Percentiles rank a stretch among this genome's conserved stretches.
Conservation (phyloP, 768 basidiomycete genomes). For the Collybia nuda region DNA sequence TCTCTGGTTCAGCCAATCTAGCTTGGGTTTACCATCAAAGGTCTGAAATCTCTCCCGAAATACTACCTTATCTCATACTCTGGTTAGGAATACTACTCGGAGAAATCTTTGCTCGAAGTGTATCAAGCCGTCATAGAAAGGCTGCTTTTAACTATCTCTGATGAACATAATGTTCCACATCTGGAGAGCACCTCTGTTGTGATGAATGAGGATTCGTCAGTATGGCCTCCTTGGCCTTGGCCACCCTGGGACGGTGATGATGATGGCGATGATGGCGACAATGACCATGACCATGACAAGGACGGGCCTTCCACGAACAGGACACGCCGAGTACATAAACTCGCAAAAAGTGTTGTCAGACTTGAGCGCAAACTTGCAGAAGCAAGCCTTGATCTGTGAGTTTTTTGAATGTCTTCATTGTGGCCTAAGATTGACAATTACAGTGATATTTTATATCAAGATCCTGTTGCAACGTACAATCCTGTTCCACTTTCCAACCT, state of each 20-base stretch:
- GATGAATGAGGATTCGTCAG: slow-evolving; percentile 38
- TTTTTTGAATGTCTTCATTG: not conserved
- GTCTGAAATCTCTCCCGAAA: slow-evolving; percentile 30
- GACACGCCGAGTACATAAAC: slow-evolving; percentile 52
- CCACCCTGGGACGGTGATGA: slow-evolving; percentile 79
- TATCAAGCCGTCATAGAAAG: slow-evolving; percentile 71
- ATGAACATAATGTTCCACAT: slow-evolving; percentile 37
- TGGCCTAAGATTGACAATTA: not conserved
- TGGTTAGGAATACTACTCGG: slow-evolving; percentile 84
- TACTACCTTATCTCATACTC: not conserved
- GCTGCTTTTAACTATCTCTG: slow-evolving; percentile 59
- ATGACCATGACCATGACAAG: slow-evolving; percentile 43
- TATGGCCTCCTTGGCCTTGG: slow-evolving; percentile 85
- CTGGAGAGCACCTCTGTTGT: slow-evolving; percentile 12
- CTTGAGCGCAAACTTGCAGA: slow-evolving; percentile 81
- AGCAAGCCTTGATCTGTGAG: slow-evolving; percentile 79
- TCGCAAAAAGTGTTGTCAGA: slow-evolving; percentile 69
- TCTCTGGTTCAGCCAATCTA: slow-evolving; percentile 82
- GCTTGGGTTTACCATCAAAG: slow-evolving; percentile 85
- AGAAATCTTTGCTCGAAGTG: slow-evolving; percentile 62
- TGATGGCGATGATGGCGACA: slow-evolving; percentile 42
- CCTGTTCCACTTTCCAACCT: slow-evolving; percentile 72
- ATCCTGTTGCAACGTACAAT: slow-evolving; percentile 90
- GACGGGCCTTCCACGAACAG: slow-evolving; percentile 50
- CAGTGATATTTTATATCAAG: slow-evolving; percentile 69